Conservation (phyloP, 305 asterid genomes). For the Euphrasia arctica region DNA sequence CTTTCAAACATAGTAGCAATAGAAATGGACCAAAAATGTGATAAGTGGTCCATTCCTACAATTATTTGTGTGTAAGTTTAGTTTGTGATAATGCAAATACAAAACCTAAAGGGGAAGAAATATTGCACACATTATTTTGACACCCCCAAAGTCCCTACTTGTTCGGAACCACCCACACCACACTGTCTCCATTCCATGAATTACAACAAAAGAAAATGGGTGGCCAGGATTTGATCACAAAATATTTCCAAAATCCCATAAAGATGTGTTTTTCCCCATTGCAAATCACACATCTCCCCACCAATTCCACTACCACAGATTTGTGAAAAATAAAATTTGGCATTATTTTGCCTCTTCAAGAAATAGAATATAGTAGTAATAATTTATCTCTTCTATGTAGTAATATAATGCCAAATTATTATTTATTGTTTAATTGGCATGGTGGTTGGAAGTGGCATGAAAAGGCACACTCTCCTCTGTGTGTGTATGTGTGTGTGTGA, state of each 20-base stretch:
- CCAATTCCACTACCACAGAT: constrained; percentile 28
- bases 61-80: background rate
- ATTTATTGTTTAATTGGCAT: constrained; percentile 28
- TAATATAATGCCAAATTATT: constrained; percentile 8
- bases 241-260: constrained; percentile 15
- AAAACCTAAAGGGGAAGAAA: background rate
- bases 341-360: constrained; percentile 25
- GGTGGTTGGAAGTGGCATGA: constrained; percentile 40
- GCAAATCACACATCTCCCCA: constrained; percentile 14
- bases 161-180: constrained; percentile 28
- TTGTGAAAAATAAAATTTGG: constrained; percentile 24
- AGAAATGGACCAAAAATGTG: background rate
- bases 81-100: background rate
- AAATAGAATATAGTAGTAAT: background rate
- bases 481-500: constrained; percentile 23
- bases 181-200: constrained; percentile 24
- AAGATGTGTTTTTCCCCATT: background rate
- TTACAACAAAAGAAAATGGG: constrained; percentile 10
- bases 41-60: background rate
- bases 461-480: constrained; percentile 25
- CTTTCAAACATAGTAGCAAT: constrained; percentile 19
- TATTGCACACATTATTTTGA: background rate
- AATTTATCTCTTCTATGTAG: constrained; percentile 4
- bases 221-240: constrained; percentile 18
- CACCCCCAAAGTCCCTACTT: constrained; percentile 30